A percentile compares a stretch with the other conserved stretches of the same genome.
Conservation (phyloP, 139 green algal species). For the Chlorella sp. region DNA sequence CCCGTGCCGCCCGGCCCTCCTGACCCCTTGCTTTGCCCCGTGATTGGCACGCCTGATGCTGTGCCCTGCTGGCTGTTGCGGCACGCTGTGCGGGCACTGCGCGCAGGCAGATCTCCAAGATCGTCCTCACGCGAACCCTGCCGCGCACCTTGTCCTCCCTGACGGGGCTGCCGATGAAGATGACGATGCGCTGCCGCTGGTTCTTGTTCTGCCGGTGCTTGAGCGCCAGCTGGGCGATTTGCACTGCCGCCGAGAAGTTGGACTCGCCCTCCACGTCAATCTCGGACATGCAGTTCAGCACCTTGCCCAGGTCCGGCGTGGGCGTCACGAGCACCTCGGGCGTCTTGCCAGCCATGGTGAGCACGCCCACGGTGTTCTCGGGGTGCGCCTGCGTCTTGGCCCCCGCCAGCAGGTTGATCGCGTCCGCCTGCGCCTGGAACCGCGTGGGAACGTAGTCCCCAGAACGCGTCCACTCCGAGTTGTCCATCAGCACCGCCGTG, state of each 20-base stretch:
- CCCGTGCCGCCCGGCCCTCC: too few relatives aligned
- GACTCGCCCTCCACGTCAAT: conserved; percentile 79
- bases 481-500: conserved; percentile 93
- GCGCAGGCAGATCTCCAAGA: too few relatives aligned
- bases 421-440: conserved; percentile 92
- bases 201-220: conserved; percentile 99
- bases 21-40: too few relatives aligned
- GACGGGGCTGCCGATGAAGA: conserved; percentile 93
- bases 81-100: too few relatives aligned
- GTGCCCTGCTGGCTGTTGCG: too few relatives aligned
- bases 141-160: conserved; percentile 68
- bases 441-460: conserved; percentile 92
- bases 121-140: too few relatives aligned
- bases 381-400: conserved; percentile 96
- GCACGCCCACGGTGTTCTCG: conserved; percentile 95
- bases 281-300: conserved; percentile 84
- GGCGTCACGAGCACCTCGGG: conserved; percentile 93
- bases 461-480: conserved; percentile 92
- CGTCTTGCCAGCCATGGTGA: conserved; percentile 94
- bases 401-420: conserved; percentile 93
- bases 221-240: conserved; percentile 96
- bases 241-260: conserved; percentile 79
- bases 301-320: conserved; percentile 93
- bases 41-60: too few relatives aligned
- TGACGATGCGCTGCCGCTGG: conserved; percentile 94